Percentiles rank a stretch among this genome's conserved stretches.
Evolutionary conservation across 352 stramenopile species (phyloP).

Genomic region (Globisporangium acanthophoron): DNA sequence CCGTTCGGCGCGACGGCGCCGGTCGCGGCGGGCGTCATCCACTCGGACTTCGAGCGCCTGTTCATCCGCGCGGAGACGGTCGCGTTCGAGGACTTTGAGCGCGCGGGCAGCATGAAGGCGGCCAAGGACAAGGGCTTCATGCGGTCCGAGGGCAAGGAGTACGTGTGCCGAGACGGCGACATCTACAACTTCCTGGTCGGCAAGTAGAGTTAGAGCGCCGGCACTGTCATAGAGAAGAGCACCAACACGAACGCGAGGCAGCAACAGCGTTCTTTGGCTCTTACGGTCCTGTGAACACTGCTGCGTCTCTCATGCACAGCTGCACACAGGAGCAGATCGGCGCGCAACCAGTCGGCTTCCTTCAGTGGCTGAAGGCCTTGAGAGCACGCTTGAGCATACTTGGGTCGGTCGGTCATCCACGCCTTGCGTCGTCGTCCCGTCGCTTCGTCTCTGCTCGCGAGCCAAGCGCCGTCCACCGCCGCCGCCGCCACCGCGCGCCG

Average conservation of each 20-base stretch:
- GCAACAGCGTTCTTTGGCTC: not conserved
- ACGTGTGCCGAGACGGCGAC: conserved; percentile 97
- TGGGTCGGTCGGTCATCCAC: not conserved
- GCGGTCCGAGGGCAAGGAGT: conserved; percentile 97
- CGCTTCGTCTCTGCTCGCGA: not conserved
- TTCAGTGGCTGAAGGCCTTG: too few species aligned
- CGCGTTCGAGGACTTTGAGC: conserved; percentile 94
- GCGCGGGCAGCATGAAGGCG: conserved; percentile 89
- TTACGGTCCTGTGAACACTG: not conserved
- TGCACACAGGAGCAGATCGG: too few species aligned
- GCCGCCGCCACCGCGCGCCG: not conserved
- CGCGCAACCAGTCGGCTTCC: too few species aligned
- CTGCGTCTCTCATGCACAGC: not conserved
- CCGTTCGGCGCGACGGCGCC: conserved; percentile 66
- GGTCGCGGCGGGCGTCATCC: conserved; percentile 73
- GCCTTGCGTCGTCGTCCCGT: not conserved
- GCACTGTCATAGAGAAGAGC: not conserved
- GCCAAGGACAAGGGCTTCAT: conserved; percentile 93
- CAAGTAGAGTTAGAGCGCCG: conserved; percentile 29
- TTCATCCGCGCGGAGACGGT: conserved; percentile 93
- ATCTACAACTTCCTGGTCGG: conserved; percentile 96
- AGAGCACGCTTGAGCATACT: too few species aligned
- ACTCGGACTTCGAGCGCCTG: conserved; percentile 85
- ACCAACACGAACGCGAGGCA: not conserved
- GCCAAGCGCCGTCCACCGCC: not conserved